Conservation (phyloP, 73 alveolate species). For the Paraurostyla sp. region DNA sequence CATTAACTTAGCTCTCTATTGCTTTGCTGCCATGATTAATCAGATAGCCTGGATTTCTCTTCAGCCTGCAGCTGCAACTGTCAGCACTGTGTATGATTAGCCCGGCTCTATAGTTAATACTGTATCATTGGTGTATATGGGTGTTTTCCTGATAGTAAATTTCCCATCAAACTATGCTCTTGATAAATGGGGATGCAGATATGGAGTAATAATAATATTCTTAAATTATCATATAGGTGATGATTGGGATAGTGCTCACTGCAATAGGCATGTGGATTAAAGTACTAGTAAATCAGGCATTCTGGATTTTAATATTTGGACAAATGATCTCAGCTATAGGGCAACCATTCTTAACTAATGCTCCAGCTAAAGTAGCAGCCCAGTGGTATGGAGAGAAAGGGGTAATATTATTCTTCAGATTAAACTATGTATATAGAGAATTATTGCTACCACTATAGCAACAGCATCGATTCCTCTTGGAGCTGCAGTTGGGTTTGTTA, state of each 20-base stretch:
- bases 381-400: constrained; percentile 90
- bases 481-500: constrained; percentile 86
- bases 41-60: constrained; percentile 81
- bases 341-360: constrained; percentile 92
- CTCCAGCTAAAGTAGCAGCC: constrained; percentile 92
- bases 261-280: constrained; percentile 64
- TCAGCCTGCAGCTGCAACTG: constrained; percentile 71
- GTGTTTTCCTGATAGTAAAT: constrained; percentile 57
- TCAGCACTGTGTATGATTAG: constrained; percentile 62
- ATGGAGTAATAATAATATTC: constrained; percentile 47
- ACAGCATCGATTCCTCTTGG: constrained; percentile 87
- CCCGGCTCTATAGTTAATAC: constrained; percentile 41
- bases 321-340: constrained; percentile 82
- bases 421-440: constrained; percentile 62
- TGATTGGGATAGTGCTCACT: constrained; percentile 63
- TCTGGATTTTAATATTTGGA: constrained; percentile 77
- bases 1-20: constrained; percentile 67
- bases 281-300: constrained; percentile 48
- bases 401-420: constrained; percentile 39
- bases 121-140: constrained; percentile 69
- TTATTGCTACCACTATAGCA: constrained; percentile 89
- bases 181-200: constrained; percentile 62
- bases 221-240: background rate
- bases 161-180: constrained; percentile 68
- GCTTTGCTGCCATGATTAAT: constrained; percentile 73